These are phyloP conservation scores for Solanum stenotomum DNA, from an alignment of 257 asterid species.

Conservation along the genomic window DNA sequence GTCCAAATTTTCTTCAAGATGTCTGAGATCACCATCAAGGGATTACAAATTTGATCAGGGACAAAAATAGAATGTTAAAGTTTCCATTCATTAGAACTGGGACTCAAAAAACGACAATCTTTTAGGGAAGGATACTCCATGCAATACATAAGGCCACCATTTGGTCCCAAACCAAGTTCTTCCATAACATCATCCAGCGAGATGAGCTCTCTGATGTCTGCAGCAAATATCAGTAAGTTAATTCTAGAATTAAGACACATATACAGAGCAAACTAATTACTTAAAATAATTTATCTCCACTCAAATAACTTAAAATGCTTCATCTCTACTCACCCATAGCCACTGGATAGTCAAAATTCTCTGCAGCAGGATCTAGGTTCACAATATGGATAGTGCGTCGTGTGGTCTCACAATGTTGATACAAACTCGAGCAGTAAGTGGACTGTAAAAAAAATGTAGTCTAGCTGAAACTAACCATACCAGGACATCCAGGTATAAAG, in stretches of 20 bases:
- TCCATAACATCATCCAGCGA: slow-evolving; percentile 95
- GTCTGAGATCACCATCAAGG: slow-evolving; percentile 60
- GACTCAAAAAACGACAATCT: not conserved
- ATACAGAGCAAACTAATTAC: not conserved
- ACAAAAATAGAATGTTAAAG: not conserved
- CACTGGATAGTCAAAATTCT: slow-evolving; percentile 88
- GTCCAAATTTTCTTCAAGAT: slow-evolving; percentile 92
- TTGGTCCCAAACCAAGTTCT: slow-evolving; percentile 87
- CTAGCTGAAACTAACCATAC: not conserved
- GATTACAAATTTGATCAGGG: slow-evolving; percentile 5
- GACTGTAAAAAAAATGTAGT: slow-evolving; percentile 40
- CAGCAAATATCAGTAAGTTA: slow-evolving; percentile 2
- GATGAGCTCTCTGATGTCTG: slow-evolving; percentile 85
- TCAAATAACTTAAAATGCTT: not conserved
- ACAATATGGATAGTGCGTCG: slow-evolving; percentile 74
- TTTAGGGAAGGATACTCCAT: slow-evolving; percentile 87
- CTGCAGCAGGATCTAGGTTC: slow-evolving; percentile 97
- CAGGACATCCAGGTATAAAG: not conserved
- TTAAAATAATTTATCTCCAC: not conserved
- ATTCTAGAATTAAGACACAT: not conserved
- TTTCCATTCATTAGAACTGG: not conserved
- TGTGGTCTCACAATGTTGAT: slow-evolving; percentile 70
- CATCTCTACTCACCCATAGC: slow-evolving; percentile 63
- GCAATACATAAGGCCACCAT: slow-evolving; percentile 95
- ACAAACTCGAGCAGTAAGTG: slow-evolving; percentile 83